Evolutionary conservation across 305 asterid genomes (phyloP).

Genomic region (Andrographis paniculata): DNA sequence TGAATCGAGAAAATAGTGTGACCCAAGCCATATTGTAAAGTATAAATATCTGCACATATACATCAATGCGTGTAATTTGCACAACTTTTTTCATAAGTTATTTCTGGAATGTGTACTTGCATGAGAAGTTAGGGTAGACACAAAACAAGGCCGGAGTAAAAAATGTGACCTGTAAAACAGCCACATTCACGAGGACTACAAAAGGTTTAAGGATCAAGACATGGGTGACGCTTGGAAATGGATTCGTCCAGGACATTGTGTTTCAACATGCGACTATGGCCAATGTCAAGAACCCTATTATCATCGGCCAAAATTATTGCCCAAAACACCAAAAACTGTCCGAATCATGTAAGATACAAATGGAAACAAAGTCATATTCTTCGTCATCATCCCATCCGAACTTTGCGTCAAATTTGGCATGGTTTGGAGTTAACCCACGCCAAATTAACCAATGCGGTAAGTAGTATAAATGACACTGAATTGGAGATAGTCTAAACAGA

Average conservation of each 20-base stretch:
- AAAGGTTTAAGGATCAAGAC: conserved; percentile 54
- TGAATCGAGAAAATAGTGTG: conserved; percentile 56
- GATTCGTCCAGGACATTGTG: conserved; percentile 35
- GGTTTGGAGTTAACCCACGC: too few species aligned
- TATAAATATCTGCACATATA: conserved; percentile 28
- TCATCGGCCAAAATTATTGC: conserved; percentile 57
- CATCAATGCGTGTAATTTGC: too few species aligned
- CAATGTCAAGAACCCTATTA: conserved; percentile 32
- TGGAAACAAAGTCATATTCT: too few species aligned
- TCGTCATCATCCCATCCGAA: too few species aligned
- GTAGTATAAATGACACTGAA: too few species aligned
- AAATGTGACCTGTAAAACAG: conserved; percentile 40
- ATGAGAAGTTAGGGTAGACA: conserved; percentile 55
- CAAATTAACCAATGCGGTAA: too few species aligned
- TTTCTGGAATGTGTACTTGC: conserved; percentile 5
- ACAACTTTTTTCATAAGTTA: too few species aligned
- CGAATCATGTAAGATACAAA: conserved; percentile 29
- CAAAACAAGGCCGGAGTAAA: conserved; percentile 42
- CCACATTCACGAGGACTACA: conserved; percentile 38
- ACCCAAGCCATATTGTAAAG: conserved; percentile 89
- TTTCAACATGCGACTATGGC: conserved; percentile 37
- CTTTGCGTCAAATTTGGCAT: too few species aligned
- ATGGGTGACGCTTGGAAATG: conserved; percentile 59
- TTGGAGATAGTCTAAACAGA: too few species aligned
- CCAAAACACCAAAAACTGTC: conserved; percentile 34